A percentile compares a stretch with the other conserved stretches of the same genome.
These are phyloP conservation scores for Flagelloscypha sp. DNA, from an alignment of 768 basidiomycete genomes.

Conservation along the genomic window DNA sequence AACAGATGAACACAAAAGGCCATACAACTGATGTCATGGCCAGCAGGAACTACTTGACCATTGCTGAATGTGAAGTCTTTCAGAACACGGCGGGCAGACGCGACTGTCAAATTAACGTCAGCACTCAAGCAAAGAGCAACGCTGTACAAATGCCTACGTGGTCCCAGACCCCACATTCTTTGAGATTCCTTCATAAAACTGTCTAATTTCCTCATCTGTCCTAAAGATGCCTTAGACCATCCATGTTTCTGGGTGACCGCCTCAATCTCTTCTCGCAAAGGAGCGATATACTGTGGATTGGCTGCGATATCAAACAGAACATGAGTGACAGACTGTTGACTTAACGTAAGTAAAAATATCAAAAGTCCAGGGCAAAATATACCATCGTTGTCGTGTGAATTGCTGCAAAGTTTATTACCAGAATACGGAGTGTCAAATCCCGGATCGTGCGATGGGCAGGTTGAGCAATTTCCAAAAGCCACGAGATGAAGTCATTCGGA, in stretches of 20 bases:
- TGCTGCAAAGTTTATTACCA: slow-evolving; percentile 32
- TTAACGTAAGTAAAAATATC: background rate
- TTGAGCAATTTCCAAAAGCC: slow-evolving; percentile 17
- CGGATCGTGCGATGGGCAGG: slow-evolving; percentile 15
- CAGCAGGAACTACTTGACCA: no score
- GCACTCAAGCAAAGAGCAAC: background rate
- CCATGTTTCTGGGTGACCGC: slow-evolving; percentile 20
- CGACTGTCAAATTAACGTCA: slow-evolving; percentile 11
- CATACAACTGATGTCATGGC: no score
- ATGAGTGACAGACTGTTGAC: slow-evolving; percentile 18
- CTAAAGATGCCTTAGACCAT: slow-evolving; percentile 34
- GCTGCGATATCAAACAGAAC: slow-evolving; percentile 22
- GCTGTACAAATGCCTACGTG: slow-evolving; percentile 11
- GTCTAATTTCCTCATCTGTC: slow-evolving; percentile 32
- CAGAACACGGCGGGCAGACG: slow-evolving; percentile 19
- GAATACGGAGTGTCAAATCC: slow-evolving; percentile 19
- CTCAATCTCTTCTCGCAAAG: slow-evolving; percentile 26
- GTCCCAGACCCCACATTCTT: slow-evolving; percentile 20
- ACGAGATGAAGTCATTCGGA: slow-evolving; percentile 23
- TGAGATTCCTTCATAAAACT: slow-evolving; percentile 38
- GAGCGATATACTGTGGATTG: slow-evolving; percentile 19
- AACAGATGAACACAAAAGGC: no score
- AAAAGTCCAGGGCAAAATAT: slow-evolving; percentile 4
- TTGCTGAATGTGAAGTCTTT: slow-evolving; percentile 25
- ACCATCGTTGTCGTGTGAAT: slow-evolving; percentile 36